Evolutionary conservation across 352 stramenopile genomes (phyloP).

Genomic region (Phytophthora sojae): DNA sequence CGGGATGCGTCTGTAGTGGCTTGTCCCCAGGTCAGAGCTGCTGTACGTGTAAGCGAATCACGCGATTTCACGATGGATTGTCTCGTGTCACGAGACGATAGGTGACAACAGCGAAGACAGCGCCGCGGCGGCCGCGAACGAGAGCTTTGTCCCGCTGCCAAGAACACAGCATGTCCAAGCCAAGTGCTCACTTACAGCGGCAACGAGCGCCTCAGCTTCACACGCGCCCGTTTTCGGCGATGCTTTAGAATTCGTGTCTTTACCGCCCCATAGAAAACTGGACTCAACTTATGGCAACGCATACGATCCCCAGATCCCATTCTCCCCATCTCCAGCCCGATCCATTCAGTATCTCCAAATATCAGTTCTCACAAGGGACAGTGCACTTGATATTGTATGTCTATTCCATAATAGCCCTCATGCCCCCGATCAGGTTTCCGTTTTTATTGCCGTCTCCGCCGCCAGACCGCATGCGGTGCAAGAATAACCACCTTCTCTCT

Average conservation of each 20-base stretch:
- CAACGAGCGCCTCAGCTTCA: too few species aligned
- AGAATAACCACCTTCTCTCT: conserved; percentile 24
- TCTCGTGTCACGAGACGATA: conserved; percentile 2
- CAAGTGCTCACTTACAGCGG: too few species aligned
- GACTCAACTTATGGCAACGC: not conserved
- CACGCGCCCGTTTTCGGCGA: not conserved
- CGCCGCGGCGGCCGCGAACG: not conserved
- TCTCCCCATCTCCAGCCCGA: not conserved
- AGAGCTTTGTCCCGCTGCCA: too few species aligned
- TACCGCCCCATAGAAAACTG: not conserved
- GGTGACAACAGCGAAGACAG: not conserved
- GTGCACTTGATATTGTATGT: too few species aligned
- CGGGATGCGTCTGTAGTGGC: too few species aligned
- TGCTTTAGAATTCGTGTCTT: not conserved
- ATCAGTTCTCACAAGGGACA: not conserved
- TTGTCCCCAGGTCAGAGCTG: too few species aligned
- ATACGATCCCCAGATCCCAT: not conserved
- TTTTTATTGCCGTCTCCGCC: not conserved
- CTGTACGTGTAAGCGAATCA: conserved; percentile 12
- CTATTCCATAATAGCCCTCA: not conserved
- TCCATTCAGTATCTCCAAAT: not conserved
- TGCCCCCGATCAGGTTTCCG: not conserved
- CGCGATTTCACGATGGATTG: conserved; percentile 18
- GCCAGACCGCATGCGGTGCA: conserved; percentile 5
- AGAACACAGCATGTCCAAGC: not conserved